Base-by-base conservation (phyloP, 2,329 filamentous ascomycete species). In the Alternaria ethzedia region DNA sequence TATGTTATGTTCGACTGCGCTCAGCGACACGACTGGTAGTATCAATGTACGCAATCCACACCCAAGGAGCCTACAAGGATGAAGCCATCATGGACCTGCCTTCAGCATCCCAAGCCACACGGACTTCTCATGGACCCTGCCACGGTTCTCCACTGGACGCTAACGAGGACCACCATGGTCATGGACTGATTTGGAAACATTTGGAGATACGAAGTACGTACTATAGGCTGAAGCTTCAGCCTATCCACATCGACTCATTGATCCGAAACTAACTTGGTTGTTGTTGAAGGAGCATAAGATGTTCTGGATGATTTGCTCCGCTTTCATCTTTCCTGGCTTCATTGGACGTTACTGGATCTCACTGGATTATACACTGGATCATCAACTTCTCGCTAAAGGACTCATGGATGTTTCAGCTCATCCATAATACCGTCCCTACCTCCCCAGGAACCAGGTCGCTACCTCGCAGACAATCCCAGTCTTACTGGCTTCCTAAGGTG, bases 141-240 rank as follows among this genome's bases (percentile, higher is more conserved):
- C 21, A 26, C 52, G 52, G 30, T 32, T 41, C 7, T 3, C 49
- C 30, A 23, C 13, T 23, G 49, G 49, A 52, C 11, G 30, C 57
- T 66, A 65, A 62, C 44, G 17, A 41, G 49, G 20, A 58, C 59
- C 55, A 32, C 56, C 51, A 57, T 41, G 62, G 59, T 60, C 45
- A 57, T 55, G 56, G 36, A 45, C 20, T 64, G 59, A 54, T 57
- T 67, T 66, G 65, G 68, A 67, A 36, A 55, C 61, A 61, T 67
- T 69, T 73, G 68, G 62, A 68, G 62, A 61, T 54, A 70, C 57
- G 63, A 76, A 74, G 77, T 79, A 79, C 76, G 77, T 79, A 79
- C 71, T 62, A 63, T 68, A 67, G 73, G 76, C 75, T 70, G 17
- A 69, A 60, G 60, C 21, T 58, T 64, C 36, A 52, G 74, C 71